Base-by-base conservation (phyloP, 768 basidiomycete genomes). In the Galerina sulciceps region DNA sequence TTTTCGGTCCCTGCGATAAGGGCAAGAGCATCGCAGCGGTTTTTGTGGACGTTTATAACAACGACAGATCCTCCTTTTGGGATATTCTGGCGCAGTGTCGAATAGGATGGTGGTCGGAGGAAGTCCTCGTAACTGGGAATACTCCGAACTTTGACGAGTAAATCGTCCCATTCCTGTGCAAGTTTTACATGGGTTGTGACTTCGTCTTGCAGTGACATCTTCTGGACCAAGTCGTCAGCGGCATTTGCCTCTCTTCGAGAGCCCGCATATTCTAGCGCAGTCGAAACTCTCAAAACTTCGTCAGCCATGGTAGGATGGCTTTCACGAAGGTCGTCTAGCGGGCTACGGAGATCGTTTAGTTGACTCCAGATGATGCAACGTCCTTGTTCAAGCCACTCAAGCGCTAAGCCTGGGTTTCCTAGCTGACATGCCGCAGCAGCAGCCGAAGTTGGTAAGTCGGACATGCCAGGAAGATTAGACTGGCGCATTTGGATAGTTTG, bases 321-420 rank as follows among this genome's bases (percentile, higher is more conserved):
- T 18, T 44, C 14, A 23, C 20, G 43, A 10, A 44, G 43, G 43
- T 44, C 20, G 23, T 71, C 70, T 2, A 69, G 18, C 1, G 70
- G 62, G 4, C 70, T 66, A 4, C 66, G 64, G 20, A 71, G 66
- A 13, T 64, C 51, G 15, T 63, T 46, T 10, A 67, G 18, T 37
- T 70, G 64, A 6, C 52, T 61, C 69, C 70, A 70, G 4, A 66
- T 58, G 8, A 68, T 46, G 11, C 61, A 60, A 2, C 67, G 66
- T 2, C 70, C 70, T 44, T 71, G 70, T 37, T 71, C 70, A 18
- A 69, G 46, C 58, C 67, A 65, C 45, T 67, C 64, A 0, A 71
- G n/a, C 1, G 67, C 67, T 10, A 9, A 13, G 8, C 50, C 31
- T 4, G 11, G 11, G 6, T 10, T 36, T 14, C 55, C 40, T 4